phyloP scores from a whole-genome alignment of 352 stramenopile species.

The Phytophthora pluvialis region DNA sequence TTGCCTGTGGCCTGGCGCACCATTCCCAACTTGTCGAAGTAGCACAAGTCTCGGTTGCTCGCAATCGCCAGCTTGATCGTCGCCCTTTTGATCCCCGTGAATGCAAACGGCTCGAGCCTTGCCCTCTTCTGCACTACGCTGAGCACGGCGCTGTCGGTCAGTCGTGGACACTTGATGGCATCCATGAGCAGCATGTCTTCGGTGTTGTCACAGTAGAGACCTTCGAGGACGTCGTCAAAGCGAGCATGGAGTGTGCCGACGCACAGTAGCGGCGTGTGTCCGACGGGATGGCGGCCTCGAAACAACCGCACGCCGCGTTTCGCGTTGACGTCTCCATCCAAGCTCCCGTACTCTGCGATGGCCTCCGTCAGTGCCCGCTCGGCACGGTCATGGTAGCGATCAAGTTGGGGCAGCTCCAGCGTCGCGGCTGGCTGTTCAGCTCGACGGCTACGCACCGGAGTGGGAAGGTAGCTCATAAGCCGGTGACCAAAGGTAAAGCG shows the following conservation, averaged over 20 bases:
- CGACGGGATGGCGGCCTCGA: conserved; percentile 13
- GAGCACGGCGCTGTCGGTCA: conserved; percentile 35
- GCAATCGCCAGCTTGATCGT: conserved; percentile 33
- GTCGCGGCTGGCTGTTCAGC: background rate
- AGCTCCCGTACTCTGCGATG: conserved; percentile 34
- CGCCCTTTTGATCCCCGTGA: conserved; percentile 45
- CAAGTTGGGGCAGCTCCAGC: conserved; percentile 20
- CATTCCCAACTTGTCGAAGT: conserved; percentile 44
- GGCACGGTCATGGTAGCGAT: conserved; percentile 31
- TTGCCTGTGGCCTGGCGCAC: conserved; percentile 32
- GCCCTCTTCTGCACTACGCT: conserved; percentile 27
- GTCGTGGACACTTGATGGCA: conserved; percentile 33
- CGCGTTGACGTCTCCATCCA: conserved; percentile 36
- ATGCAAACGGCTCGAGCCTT: conserved; percentile 27
- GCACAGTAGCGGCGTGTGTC: conserved; percentile 27
- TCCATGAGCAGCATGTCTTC: conserved; percentile 41
- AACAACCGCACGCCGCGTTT: conserved; percentile 33
- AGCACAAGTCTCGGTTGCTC: conserved; percentile 40
- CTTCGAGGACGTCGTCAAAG: conserved; percentile 50
- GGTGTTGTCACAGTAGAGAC: conserved; percentile 38
- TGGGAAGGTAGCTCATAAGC: conserved; percentile 6
- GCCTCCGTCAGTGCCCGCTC: conserved; percentile 33
- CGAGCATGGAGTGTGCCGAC: conserved; percentile 35
- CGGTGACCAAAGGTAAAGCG: conserved; percentile 2
- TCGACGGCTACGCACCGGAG: background rate